Evolutionary conservation across 116 monocot species (phyloP).

Genomic region (Zostera marina): DNA sequence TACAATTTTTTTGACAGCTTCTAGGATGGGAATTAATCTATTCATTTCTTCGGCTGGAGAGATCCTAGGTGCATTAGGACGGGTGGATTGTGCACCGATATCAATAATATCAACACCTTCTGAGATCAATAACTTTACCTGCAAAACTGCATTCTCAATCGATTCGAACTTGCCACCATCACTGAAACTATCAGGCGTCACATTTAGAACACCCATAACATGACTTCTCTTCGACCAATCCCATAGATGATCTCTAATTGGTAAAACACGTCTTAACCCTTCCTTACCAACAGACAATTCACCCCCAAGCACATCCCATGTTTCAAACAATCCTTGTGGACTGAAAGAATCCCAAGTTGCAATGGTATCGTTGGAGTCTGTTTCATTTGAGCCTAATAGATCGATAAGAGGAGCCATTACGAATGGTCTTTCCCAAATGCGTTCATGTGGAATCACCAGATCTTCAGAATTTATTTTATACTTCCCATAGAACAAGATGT

Average conservation of each 20-base stretch:
- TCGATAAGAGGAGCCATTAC: conserved; percentile 85
- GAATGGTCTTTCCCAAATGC: conserved; percentile 82
- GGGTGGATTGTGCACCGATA: conserved; percentile 84
- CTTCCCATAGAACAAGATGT: conserved; percentile 71
- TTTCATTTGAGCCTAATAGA: conserved; percentile 44
- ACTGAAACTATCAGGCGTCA: conserved; percentile 91
- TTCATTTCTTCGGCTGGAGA: conserved; percentile 50
- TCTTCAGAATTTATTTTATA: conserved; percentile 35
- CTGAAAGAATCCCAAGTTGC: conserved; percentile 66
- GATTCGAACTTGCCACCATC: conserved; percentile 72
- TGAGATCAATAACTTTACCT: conserved; percentile 35
- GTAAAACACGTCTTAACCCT: conserved; percentile 66
- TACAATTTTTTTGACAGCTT: conserved; percentile 44
- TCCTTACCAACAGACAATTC: conserved; percentile 36
- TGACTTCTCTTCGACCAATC: conserved; percentile 74
- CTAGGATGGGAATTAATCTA: conserved; percentile 67
- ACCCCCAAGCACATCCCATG: conserved; percentile 63
- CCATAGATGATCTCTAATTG: conserved; percentile 30
- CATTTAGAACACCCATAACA: conserved; percentile 76
- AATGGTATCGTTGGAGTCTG: conserved; percentile 17
- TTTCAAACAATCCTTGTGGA: conserved; percentile 40
- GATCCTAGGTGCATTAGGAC: conserved; percentile 43
- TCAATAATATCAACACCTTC: conserved; percentile 91
- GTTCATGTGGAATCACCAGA: conserved; percentile 65
- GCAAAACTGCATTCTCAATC: conserved; percentile 43